Evolutionary conservation across 202 grass and related monocot species (phyloP).

Genomic region (Digitaria exilis): DNA sequence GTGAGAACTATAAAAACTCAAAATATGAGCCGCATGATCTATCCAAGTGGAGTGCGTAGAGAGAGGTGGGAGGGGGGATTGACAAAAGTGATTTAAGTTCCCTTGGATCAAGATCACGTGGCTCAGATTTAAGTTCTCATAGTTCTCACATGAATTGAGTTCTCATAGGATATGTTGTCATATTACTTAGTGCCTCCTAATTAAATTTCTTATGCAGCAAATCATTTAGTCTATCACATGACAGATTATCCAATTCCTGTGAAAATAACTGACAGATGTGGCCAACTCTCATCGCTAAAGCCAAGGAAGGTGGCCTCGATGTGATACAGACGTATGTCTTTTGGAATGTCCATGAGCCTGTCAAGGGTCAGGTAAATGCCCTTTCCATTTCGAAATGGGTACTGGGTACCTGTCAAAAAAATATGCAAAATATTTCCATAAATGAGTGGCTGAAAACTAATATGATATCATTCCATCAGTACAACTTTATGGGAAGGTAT

Average conservation of each 20-base stretch:
- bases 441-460: not conserved
- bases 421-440: not conserved
- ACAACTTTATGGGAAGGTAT: slow-evolving; percentile 85
- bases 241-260: not conserved
- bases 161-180: too few relatives aligned
- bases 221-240: not conserved
- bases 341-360: slow-evolving; percentile 90
- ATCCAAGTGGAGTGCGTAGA: too few relatives aligned
- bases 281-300: slow-evolving; percentile 76
- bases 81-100: too few relatives aligned
- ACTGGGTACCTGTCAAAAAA: slow-evolving; percentile 23
- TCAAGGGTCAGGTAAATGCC: slow-evolving; percentile 59
- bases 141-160: too few relatives aligned
- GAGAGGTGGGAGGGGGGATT: too few relatives aligned
- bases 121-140: too few relatives aligned
- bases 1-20: too few relatives aligned
- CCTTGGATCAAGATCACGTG: too few relatives aligned
- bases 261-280: slow-evolving; percentile 61
- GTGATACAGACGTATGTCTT: slow-evolving; percentile 97
- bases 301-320: slow-evolving; percentile 83
- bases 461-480: slow-evolving; percentile 45
- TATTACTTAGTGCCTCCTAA: too few relatives aligned
- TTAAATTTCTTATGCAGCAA: not conserved
- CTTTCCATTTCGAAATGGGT: not conserved
- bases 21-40: too few relatives aligned